Percentiles rank a stretch among this genome's conserved stretches.
phyloP scores from a whole-genome alignment of 805 yeast genomes.

The Monosporozyma aquatica region DNA sequence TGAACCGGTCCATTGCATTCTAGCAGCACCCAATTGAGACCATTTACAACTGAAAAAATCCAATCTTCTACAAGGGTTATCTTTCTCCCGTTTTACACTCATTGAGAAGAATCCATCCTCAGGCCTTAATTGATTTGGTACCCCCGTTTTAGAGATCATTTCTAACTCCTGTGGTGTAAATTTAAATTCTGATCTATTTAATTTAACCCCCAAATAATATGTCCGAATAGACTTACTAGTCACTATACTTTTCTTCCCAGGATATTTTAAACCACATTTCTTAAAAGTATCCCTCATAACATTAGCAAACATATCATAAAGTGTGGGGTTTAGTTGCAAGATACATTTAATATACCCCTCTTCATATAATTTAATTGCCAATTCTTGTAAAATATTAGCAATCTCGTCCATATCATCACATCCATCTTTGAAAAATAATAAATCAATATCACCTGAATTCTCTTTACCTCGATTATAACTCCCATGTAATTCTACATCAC shows the following conservation, averaged over 20 bases:
- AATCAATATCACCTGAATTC: slow-evolving; percentile 27
- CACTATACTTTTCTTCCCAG: slow-evolving; percentile 1
- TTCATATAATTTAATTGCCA: slow-evolving; percentile 12
- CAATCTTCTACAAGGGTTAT: slow-evolving; percentile 22
- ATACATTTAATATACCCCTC: slow-evolving; percentile 21
- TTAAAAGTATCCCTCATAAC: slow-evolving; percentile 9
- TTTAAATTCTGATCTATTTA: slow-evolving; percentile 4
- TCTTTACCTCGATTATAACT: slow-evolving; percentile 23
- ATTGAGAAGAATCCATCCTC: slow-evolving; percentile 20
- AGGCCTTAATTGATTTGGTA: slow-evolving; percentile 4
- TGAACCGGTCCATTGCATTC: slow-evolving; percentile 29
- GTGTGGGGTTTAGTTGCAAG: slow-evolving; percentile 14
- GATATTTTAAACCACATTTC: slow-evolving; percentile 7
- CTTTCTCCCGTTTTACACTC: slow-evolving; percentile 3
- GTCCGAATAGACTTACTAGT: slow-evolving; percentile 11
- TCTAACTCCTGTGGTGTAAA: neutral
- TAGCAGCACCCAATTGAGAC: slow-evolving; percentile 27
- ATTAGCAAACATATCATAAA: slow-evolving; percentile 9
- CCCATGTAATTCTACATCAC: slow-evolving; percentile 23
- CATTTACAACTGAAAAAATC: slow-evolving; percentile 27
- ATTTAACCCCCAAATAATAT: slow-evolving; percentile 17
- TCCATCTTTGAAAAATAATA: slow-evolving; percentile 21
- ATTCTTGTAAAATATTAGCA: slow-evolving; percentile 14
- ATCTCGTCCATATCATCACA: slow-evolving; percentile 20
- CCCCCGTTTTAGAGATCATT: neutral